These are phyloP conservation scores for Tricholoma flavovirens DNA, from an alignment of 768 basidiomycete genomes.

Conservation along the genomic window DNA sequence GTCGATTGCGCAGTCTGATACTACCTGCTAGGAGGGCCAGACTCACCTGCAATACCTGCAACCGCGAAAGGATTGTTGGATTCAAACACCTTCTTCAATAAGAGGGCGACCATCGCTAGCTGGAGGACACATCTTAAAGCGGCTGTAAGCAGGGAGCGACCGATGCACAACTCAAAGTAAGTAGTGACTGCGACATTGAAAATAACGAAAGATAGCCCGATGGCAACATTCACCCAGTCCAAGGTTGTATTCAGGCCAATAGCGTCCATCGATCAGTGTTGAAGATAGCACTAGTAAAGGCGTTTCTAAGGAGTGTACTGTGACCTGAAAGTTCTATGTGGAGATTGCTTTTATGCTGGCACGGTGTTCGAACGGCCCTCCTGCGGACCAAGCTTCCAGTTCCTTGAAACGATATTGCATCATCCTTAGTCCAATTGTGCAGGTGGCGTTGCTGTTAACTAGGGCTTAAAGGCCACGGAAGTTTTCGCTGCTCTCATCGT, in stretches of 20 bases:
- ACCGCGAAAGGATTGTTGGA: slow-evolving; percentile 73
- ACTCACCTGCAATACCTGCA: slow-evolving; percentile 65
- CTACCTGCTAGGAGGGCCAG: background rate
- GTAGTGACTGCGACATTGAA: slow-evolving; percentile 66
- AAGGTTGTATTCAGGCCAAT: slow-evolving; percentile 26
- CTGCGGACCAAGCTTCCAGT: background rate
- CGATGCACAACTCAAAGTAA: slow-evolving; percentile 62
- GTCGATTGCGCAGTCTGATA: background rate
- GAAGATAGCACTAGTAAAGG: background rate
- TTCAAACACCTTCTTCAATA: slow-evolving; percentile 71
- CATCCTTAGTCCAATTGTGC: too few relatives aligned
- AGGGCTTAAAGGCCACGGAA: too few relatives aligned
- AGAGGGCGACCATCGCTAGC: slow-evolving; percentile 63
- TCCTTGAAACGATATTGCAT: background rate
- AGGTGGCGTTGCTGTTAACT: too few relatives aligned
- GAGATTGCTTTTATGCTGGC: background rate
- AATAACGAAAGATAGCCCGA: slow-evolving; percentile 70
- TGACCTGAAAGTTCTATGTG: too few relatives aligned
- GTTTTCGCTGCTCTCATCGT: too few relatives aligned
- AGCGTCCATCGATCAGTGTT: background rate
- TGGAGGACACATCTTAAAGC: slow-evolving; percentile 74
- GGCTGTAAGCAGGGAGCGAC: slow-evolving; percentile 59
- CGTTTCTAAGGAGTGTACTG: too few relatives aligned
- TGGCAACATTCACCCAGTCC: slow-evolving; percentile 67
- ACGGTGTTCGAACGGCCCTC: background rate